A percentile compares a stretch with the other conserved stretches of the same genome.
Evolutionary conservation across 192 early-diverging fungal genomes (phyloP).

Genomic region (Linnemannia hyalina): DNA sequence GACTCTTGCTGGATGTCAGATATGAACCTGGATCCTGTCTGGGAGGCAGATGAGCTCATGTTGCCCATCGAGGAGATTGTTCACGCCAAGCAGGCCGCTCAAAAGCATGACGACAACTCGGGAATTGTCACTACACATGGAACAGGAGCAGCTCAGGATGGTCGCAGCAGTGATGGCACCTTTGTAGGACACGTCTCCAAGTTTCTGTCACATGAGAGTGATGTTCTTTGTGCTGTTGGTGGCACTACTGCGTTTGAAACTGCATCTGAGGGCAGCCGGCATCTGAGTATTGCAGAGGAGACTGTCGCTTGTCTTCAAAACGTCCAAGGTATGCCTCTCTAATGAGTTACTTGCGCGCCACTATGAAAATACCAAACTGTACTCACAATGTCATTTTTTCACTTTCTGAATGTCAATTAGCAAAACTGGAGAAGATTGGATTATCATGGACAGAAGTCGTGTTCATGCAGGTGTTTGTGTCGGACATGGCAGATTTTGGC

Average conservation of each 20-base stretch:
- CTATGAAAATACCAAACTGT: neutral
- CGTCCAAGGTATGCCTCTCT: conserved; percentile 49
- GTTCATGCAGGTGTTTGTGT: conserved; percentile 75
- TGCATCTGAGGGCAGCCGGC: neutral
- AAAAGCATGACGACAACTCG: neutral
- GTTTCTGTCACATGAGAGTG: conserved; percentile 18
- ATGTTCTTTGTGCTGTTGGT: conserved; percentile 49
- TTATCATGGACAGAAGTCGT: conserved; percentile 71
- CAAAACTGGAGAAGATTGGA: conserved; percentile 46
- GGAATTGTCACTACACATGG: neutral
- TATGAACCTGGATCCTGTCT: conserved; percentile 38
- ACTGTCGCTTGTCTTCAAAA: conserved; percentile 60
- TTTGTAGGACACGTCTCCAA: neutral
- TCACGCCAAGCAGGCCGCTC: neutral
- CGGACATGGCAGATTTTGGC: conserved; percentile 76
- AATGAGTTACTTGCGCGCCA: neutral
- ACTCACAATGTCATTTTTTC: neutral
- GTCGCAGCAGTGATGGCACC: neutral
- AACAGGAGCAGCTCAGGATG: neutral
- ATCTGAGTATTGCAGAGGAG: conserved; percentile 61
- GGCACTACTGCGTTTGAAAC: conserved; percentile 60
- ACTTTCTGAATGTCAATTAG: conserved; percentile 34
- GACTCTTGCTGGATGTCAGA: conserved; percentile 39
- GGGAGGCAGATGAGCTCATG: conserved; percentile 38
- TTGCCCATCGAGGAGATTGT: conserved; percentile 32